Conservation (phyloP, 805 yeast genomes). For the Grigorovia jiainica region DNA sequence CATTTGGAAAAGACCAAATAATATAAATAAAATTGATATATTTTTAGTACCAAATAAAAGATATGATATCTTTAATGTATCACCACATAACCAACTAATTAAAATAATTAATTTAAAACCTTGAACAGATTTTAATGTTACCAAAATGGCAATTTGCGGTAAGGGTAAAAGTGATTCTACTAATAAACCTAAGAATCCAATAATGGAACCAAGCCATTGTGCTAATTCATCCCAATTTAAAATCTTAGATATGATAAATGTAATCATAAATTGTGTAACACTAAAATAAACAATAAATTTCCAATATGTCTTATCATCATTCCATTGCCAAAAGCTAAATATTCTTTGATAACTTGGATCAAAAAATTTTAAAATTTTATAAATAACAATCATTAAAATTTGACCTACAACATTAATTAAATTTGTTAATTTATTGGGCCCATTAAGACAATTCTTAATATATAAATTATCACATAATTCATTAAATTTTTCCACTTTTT, state of each 20-base stretch:
- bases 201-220: conserved; percentile 39
- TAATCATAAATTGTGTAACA: conserved; percentile 28
- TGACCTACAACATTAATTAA: conserved; percentile 18
- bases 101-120: conserved; percentile 71
- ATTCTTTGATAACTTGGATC: conserved; percentile 64
- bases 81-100: conserved; percentile 86
- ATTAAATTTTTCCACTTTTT: conserved; percentile 25
- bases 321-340: conserved; percentile 81
- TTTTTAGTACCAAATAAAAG: conserved; percentile 67
- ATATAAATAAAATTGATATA: conserved; percentile 52
- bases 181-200: conserved; percentile 58
- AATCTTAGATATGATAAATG: conserved; percentile 24
- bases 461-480: conserved; percentile 26
- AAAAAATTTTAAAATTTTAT: conserved; percentile 46
- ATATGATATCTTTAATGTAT: conserved; percentile 65
- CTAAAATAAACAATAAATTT: conserved; percentile 44
- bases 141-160: conserved; percentile 66
- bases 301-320: conserved; percentile 49
- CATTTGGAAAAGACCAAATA: conserved; percentile 75
- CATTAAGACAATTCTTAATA: conserved; percentile 26
- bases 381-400: conserved; percentile 21
- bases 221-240: conserved; percentile 40
- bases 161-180: conserved; percentile 66
- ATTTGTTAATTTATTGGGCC: conserved; percentile 10
- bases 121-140: conserved; percentile 56